Conservation (phyloP, 305 asterid species). For the Fraxinus paxiana region DNA sequence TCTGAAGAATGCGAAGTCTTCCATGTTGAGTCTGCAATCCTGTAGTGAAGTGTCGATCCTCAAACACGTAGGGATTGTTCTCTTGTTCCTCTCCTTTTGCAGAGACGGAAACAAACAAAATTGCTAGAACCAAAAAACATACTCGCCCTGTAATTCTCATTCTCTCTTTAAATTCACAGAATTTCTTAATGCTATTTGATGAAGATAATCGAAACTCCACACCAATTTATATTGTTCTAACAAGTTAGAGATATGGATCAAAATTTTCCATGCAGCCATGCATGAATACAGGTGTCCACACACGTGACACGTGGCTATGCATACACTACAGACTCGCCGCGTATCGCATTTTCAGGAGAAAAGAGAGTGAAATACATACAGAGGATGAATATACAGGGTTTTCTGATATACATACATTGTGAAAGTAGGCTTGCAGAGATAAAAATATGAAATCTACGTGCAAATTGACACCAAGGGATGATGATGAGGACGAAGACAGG, state of each 20-base stretch:
- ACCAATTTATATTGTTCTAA: background rate
- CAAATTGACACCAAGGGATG: background rate
- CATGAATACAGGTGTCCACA: background rate
- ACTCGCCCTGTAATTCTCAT: background rate
- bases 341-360: background rate
- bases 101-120: background rate
- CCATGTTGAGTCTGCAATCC: constrained; percentile 48
- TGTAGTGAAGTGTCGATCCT: constrained; percentile 50
- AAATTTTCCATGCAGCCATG: background rate
- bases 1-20: constrained; percentile 46
- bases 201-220: background rate
- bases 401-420: background rate
- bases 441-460: background rate
- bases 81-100: background rate
- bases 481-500: background rate
- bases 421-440: background rate
- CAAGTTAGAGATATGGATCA: background rate
- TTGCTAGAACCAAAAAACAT: background rate
- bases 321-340: background rate
- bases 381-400: background rate
- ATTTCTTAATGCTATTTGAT: background rate
- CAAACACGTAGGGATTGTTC: constrained; percentile 47
- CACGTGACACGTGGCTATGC: background rate
- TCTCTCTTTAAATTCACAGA: background rate
- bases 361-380: background rate